Conservation (phyloP, 225 moss, liverwort and hornwort genomes). For the Climacium dendroides region DNA sequence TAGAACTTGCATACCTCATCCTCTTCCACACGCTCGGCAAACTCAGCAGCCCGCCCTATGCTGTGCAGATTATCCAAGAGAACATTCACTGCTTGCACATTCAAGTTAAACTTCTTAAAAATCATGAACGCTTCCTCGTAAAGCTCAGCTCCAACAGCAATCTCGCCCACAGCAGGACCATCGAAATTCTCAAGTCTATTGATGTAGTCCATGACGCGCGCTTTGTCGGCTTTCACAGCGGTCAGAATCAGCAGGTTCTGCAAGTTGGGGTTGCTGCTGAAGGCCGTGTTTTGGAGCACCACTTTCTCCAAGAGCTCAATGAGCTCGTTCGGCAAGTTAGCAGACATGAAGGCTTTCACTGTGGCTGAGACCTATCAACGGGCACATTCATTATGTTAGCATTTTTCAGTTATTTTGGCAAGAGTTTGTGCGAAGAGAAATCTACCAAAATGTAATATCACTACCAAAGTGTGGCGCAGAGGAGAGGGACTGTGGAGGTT, state of each 20-base stretch:
- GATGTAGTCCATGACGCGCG: conserved; percentile 86
- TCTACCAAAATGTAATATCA: not conserved
- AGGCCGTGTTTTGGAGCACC: conserved; percentile 77
- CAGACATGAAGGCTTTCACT: conserved; percentile 95
- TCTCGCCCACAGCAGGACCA: conserved; percentile 84
- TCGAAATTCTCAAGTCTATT: conserved; percentile 83
- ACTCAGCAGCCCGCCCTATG: conserved; percentile 68
- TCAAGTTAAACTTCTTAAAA: conserved; percentile 72
- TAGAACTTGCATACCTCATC: conserved; percentile 40
- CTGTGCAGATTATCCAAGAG: conserved; percentile 60
- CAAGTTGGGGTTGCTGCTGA: conserved; percentile 83
- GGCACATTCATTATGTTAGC: not conserved
- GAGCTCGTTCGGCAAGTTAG: conserved; percentile 76
- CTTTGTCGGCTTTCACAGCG: conserved; percentile 78
- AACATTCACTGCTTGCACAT: conserved; percentile 88
- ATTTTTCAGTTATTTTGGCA: not conserved
- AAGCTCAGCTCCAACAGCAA: conserved; percentile 75
- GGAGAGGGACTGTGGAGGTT: not conserved
- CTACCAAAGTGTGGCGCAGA: not conserved
- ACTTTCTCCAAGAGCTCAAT: conserved; percentile 95
- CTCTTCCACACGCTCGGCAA: conserved; percentile 75
- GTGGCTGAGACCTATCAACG: conserved; percentile 49
- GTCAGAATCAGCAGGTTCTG: conserved; percentile 86
- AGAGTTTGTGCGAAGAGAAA: not conserved
- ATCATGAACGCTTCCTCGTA: conserved; percentile 87